Base-by-base conservation (phyloP, 306 rosid species). In the Prunus campanulata region DNA sequence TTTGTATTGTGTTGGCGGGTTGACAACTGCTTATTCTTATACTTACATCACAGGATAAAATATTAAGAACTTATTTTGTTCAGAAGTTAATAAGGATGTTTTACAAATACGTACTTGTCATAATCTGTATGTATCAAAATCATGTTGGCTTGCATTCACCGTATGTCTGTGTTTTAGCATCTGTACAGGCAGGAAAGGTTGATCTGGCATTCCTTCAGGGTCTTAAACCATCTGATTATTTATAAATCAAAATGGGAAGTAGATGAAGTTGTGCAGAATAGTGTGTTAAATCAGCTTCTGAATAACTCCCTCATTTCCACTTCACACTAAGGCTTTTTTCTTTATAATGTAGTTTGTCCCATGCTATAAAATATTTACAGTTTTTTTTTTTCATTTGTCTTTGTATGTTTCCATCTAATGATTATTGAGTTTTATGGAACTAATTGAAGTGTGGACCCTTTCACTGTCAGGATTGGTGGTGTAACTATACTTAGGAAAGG, bases 401-500 rank as follows among this genome's bases (percentile, higher is more conserved):
- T n/a, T n/a, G n/a, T 57, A 13, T 32, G 20, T 44, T 29, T 29
- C 46, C 10, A 32, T 55, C 70, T 67, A 8, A 56, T 22, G 27
- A 47, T 35, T 66, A 55, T 11, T 10, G 46, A 59, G 27, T 73
- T 67, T 35, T 46, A 54, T 77, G 76, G 39, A 74, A 79, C 80
- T 73, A 54, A 63, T 27, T 68, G 54, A 76, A 79, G 19, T 56
- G 76, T 80, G 67, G 73, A 66, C 66, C 35, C 57, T 18, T 74
- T 71, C 25, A 78, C 81, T 86, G 81, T 82, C 92, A 93, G 97
- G 87, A 88, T 91, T 86, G 97, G 97, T 30, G 90, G 93, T 72
- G 88, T 93, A 75, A 90, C 96, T 64, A 86, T 93, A 75, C 89
- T 93, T 22, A 83, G 83, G 84, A 93, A 93, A 78, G 98, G 97